Percentiles rank a stretch among this genome's conserved stretches.
Evolutionary conservation across 768 basidiomycete genomes (phyloP).

Genomic region (Gyrodon lividus): DNA sequence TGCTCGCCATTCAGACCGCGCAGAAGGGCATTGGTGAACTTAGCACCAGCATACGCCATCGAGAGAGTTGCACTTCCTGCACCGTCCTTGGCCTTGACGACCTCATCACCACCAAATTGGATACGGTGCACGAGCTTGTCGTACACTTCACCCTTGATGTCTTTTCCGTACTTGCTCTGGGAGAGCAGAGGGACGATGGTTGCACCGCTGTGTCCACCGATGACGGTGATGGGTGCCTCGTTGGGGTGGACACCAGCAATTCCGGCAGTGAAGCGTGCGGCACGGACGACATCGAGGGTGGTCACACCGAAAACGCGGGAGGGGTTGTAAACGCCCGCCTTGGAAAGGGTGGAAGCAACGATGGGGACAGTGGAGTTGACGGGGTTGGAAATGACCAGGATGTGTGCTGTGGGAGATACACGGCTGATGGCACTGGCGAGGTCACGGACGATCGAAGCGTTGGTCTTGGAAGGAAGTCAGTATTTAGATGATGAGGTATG

Average conservation of each 20-base stretch:
- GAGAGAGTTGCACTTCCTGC: constrained; percentile 74
- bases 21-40: constrained; percentile 60
- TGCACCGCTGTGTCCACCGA: constrained; percentile 96
- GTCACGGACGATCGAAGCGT: constrained; percentile 96
- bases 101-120: constrained; percentile 98
- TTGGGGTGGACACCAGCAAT: constrained; percentile 63
- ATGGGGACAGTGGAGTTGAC: constrained; percentile 99
- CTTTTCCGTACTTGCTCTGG: constrained; percentile 69
- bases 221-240: constrained; percentile 75
- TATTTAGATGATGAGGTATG: background rate
- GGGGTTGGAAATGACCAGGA: constrained; percentile 98
- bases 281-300: constrained; percentile 96
- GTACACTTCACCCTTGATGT: constrained; percentile 71
- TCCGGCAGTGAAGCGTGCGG: constrained; percentile 83
- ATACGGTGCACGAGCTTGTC: constrained; percentile 86
- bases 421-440: constrained; percentile 87
- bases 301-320: constrained; percentile 92
- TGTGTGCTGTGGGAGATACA: constrained; percentile 85
- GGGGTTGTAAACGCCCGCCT: constrained; percentile 91
- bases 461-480: constrained; percentile 56
- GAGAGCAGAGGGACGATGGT: constrained; percentile 97
- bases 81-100: constrained; percentile 96
- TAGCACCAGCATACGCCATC: constrained; percentile 77
- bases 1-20: constrained; percentile 66
- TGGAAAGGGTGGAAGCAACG: constrained; percentile 87